Percentiles rank a stretch among this genome's conserved stretches.
These are phyloP conservation scores for Astraeus odoratus DNA, from an alignment of 768 basidiomycete species.

Conservation along the genomic window DNA sequence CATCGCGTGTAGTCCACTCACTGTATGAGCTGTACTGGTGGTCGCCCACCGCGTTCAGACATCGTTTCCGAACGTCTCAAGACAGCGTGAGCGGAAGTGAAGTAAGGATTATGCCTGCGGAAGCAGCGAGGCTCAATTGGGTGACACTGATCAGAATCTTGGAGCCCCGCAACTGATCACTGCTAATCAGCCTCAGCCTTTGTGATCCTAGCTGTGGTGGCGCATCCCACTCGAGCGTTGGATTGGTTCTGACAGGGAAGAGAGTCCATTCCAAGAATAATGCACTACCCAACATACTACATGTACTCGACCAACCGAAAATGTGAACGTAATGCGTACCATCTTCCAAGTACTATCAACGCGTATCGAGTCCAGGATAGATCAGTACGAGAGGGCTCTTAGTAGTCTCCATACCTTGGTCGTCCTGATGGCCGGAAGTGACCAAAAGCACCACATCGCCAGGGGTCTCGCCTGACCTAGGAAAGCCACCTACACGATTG, in stretches of 20 bases:
- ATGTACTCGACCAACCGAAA: no score
- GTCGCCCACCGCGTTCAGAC: slow-evolving; percentile 8
- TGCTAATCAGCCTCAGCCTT: no score
- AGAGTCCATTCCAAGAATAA: no score
- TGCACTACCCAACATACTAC: no score
- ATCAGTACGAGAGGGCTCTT: slow-evolving; percentile 24
- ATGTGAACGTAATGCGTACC: no score
- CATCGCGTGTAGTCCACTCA: slow-evolving; percentile 11
- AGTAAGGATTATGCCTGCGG: background rate
- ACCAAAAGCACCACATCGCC: slow-evolving; percentile 56
- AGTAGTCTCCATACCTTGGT: slow-evolving; percentile 86
- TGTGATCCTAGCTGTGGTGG: no score
- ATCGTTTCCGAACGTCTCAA: background rate
- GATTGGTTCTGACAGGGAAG: no score
- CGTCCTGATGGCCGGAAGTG: slow-evolving; percentile 71
- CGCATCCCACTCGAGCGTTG: no score
- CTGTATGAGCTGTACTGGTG: slow-evolving; percentile 17
- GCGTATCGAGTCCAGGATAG: no score
- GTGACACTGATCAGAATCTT: background rate
- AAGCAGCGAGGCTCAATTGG: no score
- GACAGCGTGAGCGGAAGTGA: background rate
- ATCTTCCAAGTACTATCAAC: no score
- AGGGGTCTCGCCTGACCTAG: slow-evolving; percentile 30
- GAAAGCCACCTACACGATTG: slow-evolving; percentile 45
- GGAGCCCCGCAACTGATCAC: background rate